phyloP scores from a whole-genome alignment of 176 grass and related monocot genomes.

The Dactylis glomerata region DNA sequence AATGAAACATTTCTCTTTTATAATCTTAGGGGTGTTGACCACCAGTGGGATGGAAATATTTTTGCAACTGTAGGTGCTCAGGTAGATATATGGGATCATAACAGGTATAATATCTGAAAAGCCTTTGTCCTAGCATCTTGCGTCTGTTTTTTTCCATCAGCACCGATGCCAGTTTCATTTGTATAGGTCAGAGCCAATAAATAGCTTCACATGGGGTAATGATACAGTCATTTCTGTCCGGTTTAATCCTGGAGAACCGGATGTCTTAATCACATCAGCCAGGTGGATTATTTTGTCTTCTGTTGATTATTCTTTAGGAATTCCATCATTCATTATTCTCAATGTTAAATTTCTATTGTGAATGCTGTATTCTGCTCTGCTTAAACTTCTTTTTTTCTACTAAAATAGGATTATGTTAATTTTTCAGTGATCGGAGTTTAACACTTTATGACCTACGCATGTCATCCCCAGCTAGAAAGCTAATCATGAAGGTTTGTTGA shows the following conservation, averaged over 20 bases:
- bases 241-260: constrained; percentile 90
- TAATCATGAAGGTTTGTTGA: constrained; percentile 79
- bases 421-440: constrained; percentile 89
- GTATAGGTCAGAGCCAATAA: constrained; percentile 84
- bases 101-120: constrained; percentile 53
- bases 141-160: neutral
- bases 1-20: neutral
- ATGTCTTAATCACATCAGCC: constrained; percentile 75
- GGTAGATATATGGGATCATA: constrained; percentile 99
- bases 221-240: constrained; percentile 78
- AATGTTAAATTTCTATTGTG: constrained; percentile 6
- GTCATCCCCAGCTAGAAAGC: constrained; percentile 86
- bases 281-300: constrained; percentile 38
- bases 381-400: neutral
- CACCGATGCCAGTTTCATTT: constrained; percentile 13
- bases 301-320: neutral
- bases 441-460: constrained; percentile 88
- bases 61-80: constrained; percentile 94
- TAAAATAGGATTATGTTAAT: constrained; percentile 2
- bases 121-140: constrained; percentile 6
- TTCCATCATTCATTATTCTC: neutral
- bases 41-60: constrained; percentile 85
- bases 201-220: constrained; percentile 88
- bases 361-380: neutral
- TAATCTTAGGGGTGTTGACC: constrained; percentile 77